A percentile compares a stretch with the other conserved stretches of the same genome.
Conservation (phyloP, 352 stramenopile species). For the Phytophthora capsici region DNA sequence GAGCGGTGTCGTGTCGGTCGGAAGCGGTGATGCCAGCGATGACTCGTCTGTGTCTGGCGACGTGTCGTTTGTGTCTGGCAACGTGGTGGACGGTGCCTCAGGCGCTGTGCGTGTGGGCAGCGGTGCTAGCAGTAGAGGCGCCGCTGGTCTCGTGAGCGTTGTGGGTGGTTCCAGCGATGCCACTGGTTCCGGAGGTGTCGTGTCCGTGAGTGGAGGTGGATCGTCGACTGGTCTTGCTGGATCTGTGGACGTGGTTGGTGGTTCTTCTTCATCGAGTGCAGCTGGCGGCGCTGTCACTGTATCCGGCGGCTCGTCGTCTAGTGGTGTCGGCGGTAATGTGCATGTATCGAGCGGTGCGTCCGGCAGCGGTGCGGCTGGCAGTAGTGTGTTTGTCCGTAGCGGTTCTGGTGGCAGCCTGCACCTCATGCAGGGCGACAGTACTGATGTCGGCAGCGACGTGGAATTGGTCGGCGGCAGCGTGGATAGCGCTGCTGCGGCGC, state of each 20-base stretch:
- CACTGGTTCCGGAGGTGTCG: constrained; percentile 4
- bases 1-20: background rate
- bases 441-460: constrained; percentile 28
- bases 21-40: background rate
- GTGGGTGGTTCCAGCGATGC: constrained; percentile 17
- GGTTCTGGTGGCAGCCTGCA: constrained; percentile 16
- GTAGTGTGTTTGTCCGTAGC: constrained; percentile 26
- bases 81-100: background rate
- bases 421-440: constrained; percentile 30
- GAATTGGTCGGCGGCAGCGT: constrained; percentile 30
- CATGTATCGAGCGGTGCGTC: constrained; percentile 18
- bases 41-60: background rate
- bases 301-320: constrained; percentile 30
- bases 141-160: constrained; percentile 19
- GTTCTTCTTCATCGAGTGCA: constrained; percentile 25
- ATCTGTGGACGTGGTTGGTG: constrained; percentile 19
- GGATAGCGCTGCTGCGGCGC: constrained; percentile 12
- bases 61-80: background rate
- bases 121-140: constrained; percentile 16
- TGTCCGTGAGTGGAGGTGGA: constrained; percentile 14
- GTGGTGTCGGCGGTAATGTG: constrained; percentile 30
- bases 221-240: constrained; percentile 7
- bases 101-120: constrained; percentile 3
- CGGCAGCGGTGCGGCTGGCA: background rate
- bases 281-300: constrained; percentile 19